A percentile compares a stretch with the other conserved stretches of the same genome.
phyloP scores from a whole-genome alignment of 2,329 filamentous ascomycete genomes.

The Domatiomyces globalis region DNA sequence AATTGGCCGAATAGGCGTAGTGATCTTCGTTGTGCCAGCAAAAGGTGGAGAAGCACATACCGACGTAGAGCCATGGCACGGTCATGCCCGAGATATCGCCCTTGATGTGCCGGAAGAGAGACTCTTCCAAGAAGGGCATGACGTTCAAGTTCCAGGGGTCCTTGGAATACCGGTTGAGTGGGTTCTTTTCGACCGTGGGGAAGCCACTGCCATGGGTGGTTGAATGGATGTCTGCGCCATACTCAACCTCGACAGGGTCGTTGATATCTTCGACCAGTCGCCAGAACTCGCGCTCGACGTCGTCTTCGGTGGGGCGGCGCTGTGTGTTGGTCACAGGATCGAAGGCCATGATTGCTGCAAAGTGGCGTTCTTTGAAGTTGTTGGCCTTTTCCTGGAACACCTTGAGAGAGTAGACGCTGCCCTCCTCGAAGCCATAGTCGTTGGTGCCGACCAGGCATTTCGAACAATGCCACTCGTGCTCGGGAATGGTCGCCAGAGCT shows the following conservation, averaged over 20 bases:
- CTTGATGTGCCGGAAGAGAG: constrained; percentile 92
- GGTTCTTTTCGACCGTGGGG: constrained; percentile 82
- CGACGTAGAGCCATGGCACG: constrained; percentile 96
- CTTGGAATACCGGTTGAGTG: constrained; percentile 69
- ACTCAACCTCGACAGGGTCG: constrained; percentile 94
- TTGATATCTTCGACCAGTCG: constrained; percentile 82
- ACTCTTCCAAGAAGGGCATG: constrained; percentile 77
- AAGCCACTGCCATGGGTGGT: constrained; percentile 97
- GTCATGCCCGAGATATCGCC: constrained; percentile 98
- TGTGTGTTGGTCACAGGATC: constrained; percentile 72
- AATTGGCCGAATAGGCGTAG: constrained; percentile 94
- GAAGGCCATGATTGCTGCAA: constrained; percentile 64
- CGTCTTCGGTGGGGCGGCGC: constrained; percentile 76
- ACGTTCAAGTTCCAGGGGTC: constrained; percentile 96
- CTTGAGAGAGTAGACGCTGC: constrained; percentile 83
- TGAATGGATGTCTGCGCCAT: constrained; percentile 94
- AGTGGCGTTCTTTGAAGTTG: constrained; percentile 89
- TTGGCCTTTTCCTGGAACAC: constrained; percentile 94
- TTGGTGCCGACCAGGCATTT: constrained; percentile 90
- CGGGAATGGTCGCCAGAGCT: constrained; percentile 59
- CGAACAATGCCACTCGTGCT: constrained; percentile 90
- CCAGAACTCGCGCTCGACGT: constrained; percentile 96
- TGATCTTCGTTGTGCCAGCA: constrained; percentile 99
- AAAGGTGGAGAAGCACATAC: constrained; percentile 98
- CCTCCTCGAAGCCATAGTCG: constrained; percentile 95